Base-by-base conservation (phyloP, 2,329 filamentous ascomycete species). In the Exophiala aquamarina region DNA sequence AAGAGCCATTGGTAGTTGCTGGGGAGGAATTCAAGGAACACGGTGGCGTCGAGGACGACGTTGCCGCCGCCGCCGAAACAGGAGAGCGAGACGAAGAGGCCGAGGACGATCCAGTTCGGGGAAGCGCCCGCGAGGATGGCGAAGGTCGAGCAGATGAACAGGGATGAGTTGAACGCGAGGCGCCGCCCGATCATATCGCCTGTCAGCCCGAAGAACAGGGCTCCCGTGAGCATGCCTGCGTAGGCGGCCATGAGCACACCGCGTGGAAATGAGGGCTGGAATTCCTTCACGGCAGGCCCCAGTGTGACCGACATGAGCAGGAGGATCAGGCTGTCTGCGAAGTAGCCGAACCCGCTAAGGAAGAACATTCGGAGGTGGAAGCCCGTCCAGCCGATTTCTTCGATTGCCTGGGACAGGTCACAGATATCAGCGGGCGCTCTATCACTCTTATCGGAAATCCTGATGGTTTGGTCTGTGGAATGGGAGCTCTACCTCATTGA, bases 141-240 rank as follows among this genome's bases (percentile, higher is more conserved):
- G 38, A 83, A 81, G 2, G 79, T 61, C 3, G 79, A 77, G 59
- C 78, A 83, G 45, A 86, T 70, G 57, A 86, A 75, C 7, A 87
- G 70, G 2, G 79, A 81, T 17, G 79, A 66, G 59, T 87, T 87
- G 69, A 87, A 88, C 4, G 84, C 84, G 54, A 78, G 79, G 52
- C 79, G 78, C 33, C 84, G 74, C 2, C 83, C 84, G 50, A 87
- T 81, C 26, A 87, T 73, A 58, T 87, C 84, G 15, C 82, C 83
- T 3, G 74, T 74, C 21, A 85, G 23, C 6, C 23, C 11, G 11
- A 26, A 26, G 11, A 6, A 26, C 11, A 6, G 11, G 23, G 23
- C 23, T 6, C 11, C 11, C 6, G 23, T 11, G 23, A 26, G 11
- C 11, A 26, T 26, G 6, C 23, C 23, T 26, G n/a, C n/a, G n/a